Evolutionary conservation across 2,329 filamentous ascomycete species (phyloP), one percentile per base, ranked within the genome.

Genomic region (Colletotrichum liaoningense): DNA sequence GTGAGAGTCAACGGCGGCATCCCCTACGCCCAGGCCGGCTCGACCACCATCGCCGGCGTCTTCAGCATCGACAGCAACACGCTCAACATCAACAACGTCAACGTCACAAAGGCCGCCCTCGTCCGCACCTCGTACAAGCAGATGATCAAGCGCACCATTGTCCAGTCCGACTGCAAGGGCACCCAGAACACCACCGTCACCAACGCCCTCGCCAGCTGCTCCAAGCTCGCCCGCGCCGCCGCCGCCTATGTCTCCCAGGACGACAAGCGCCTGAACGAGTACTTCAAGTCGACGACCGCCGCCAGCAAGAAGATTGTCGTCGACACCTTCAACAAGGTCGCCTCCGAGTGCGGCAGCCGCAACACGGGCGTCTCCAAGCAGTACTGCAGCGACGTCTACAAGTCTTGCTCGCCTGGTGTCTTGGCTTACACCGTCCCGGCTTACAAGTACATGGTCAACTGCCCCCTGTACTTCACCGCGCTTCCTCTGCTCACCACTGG

Each of bases 351-450:
- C 73, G 81, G 84, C 65, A 87, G 86, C n/a, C 84, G 84, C 24
- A 84, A 79, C 33, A 79, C 81, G 0, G 87, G 89, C 3, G 77
- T 79, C 1, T 89, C 90, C 3, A 81, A 80, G 1, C 90, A 89
- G 75, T 89, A 90, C 83, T 93, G 92, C 84, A 83, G 81, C 30
- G 91, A 93, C 76, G 81, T 85, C 3, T 89, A 88, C 77, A 58
- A 81, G 1, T 86, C 86, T 74, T 93, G 91, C 81, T 76, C 75
- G 67, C 19, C 58, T 11, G 81, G 82, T 58, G 88, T 91, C 4
- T 81, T 93, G 22, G 92, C 91, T 1, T 93, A 92, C 80, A 92
- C 91, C 0, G 80, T 91, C 5, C 89, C 89, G 1, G 82, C 84
- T 1, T 77, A 76, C 24, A 88, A 86, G 79, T 83, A 87, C 78